Conservation (phyloP, 2,329 filamentous ascomycete genomes). For the Alternaria tenuissima region DNA sequence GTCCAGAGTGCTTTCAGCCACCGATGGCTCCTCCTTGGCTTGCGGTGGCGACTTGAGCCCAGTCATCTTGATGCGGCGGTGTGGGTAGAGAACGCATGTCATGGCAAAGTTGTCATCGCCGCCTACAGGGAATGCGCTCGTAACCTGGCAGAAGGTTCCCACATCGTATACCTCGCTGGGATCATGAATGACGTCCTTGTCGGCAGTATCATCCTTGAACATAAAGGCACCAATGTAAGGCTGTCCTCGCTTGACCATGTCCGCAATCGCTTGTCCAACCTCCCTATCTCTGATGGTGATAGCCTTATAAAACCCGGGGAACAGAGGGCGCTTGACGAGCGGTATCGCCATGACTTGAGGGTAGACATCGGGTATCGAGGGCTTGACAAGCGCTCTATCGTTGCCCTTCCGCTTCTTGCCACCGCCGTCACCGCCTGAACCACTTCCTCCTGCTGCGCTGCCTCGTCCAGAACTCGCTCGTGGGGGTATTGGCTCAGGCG, state of each 20-base stretch:
- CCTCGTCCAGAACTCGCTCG: constrained; percentile 65
- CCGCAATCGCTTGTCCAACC: constrained; percentile 89
- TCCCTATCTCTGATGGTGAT: constrained; percentile 95
- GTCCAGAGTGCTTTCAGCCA: constrained; percentile 52
- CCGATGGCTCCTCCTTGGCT: constrained; percentile 41
- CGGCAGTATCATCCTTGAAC: constrained; percentile 94
- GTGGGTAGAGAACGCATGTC: constrained; percentile 94
- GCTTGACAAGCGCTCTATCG: constrained; percentile 85
- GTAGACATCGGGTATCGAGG: constrained; percentile 91
- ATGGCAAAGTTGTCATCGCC: constrained; percentile 80
- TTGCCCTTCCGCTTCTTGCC: constrained; percentile 75
- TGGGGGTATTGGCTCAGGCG: constrained; percentile 60
- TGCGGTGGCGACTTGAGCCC: constrained; percentile 75
- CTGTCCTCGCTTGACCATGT: constrained; percentile 96
- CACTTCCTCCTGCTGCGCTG: constrained; percentile 64
- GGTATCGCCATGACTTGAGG: constrained; percentile 98
- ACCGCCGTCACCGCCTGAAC: constrained; percentile 61
- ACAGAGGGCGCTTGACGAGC: constrained; percentile 90
- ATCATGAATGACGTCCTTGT: constrained; percentile 91
- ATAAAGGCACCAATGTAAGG: constrained; percentile 97
- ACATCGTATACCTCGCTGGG: constrained; percentile 93
- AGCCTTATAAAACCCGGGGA: constrained; percentile 98
- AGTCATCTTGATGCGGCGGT: constrained; percentile 91
- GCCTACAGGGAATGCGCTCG: constrained; percentile 90
- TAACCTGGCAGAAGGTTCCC: constrained; percentile 97